Conservation (phyloP, 352 stramenopile species). For the Globisporangium alternatum region DNA sequence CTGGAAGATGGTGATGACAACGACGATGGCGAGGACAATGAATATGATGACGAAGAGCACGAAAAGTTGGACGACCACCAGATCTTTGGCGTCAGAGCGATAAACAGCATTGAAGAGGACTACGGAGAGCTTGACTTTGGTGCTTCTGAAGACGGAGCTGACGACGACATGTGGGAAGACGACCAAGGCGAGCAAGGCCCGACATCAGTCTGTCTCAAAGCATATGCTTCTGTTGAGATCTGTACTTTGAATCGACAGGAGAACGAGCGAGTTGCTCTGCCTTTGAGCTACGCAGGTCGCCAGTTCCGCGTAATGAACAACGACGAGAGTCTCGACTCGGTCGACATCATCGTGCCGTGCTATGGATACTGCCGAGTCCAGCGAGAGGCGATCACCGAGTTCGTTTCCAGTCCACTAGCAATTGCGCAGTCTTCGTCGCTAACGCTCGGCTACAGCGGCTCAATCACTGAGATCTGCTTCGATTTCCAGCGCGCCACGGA, state of each 20-base stretch:
- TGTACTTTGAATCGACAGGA: neutral
- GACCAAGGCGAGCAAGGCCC: neutral
- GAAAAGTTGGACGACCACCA: neutral
- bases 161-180: neutral
- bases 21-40: too few relatives aligned
- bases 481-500: neutral
- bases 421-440: neutral
- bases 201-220: neutral
- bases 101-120: neutral
- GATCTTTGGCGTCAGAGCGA: constrained; percentile 1
- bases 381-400: constrained; percentile 6
- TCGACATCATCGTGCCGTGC: constrained; percentile 9
- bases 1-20: neutral
- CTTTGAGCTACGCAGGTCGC: neutral
- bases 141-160: neutral
- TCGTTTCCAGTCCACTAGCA: neutral
- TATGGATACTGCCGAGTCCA: constrained; percentile 8
- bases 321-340: neutral
- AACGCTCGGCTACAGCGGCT: constrained; percentile 4
- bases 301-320: constrained; percentile 4
- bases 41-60: neutral
- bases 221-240: neutral
- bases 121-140: constrained; percentile 3
- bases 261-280: neutral
- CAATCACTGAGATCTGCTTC: constrained; percentile 11